A percentile compares a stretch with the other conserved stretches of the same genome.
phyloP scores from a whole-genome alignment of 2,329 filamentous ascomycete species.

The Reticulascus tulasneorum region DNA sequence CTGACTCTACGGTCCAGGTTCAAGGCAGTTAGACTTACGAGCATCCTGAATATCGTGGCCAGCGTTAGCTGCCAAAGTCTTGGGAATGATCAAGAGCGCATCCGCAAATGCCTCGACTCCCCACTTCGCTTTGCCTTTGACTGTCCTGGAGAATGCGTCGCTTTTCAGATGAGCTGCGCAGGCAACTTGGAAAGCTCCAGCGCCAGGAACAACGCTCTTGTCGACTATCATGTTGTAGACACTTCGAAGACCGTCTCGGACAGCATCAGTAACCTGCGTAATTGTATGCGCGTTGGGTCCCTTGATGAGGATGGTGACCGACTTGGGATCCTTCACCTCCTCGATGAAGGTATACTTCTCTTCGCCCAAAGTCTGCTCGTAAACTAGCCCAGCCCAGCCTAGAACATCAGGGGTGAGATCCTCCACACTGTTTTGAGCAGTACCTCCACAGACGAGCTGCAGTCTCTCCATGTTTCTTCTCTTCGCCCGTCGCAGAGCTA shows the following conservation, averaged over 20 bases:
- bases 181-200: constrained; percentile 92
- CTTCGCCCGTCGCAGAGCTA: constrained; percentile 91
- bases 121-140: constrained; percentile 98
- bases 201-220: constrained; percentile 88
- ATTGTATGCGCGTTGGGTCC: constrained; percentile 97
- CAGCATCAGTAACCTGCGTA: constrained; percentile 91
- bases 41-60: constrained; percentile 97
- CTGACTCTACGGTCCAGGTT: constrained; percentile 16
- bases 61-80: constrained; percentile 93
- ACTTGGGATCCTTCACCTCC: constrained; percentile 98
- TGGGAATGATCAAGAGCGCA: constrained; percentile 90
- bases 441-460: constrained; percentile 88
- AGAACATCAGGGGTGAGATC: constrained; percentile 83
- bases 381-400: constrained; percentile 93
- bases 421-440: constrained; percentile 92
- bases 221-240: constrained; percentile 99
- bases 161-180: constrained; percentile 84
- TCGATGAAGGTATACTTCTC: constrained; percentile 99
- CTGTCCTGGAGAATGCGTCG: constrained; percentile 79
- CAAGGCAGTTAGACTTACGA: constrained; percentile 52
- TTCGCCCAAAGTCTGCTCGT: constrained; percentile 95
- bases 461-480: constrained; percentile 98
- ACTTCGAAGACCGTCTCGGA: constrained; percentile 88
- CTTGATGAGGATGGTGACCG: constrained; percentile 95
- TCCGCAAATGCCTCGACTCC: constrained; percentile 94